These are phyloP conservation scores for Musa itinerans DNA, from an alignment of 176 grass and related monocot species.

Conservation along the genomic window DNA sequence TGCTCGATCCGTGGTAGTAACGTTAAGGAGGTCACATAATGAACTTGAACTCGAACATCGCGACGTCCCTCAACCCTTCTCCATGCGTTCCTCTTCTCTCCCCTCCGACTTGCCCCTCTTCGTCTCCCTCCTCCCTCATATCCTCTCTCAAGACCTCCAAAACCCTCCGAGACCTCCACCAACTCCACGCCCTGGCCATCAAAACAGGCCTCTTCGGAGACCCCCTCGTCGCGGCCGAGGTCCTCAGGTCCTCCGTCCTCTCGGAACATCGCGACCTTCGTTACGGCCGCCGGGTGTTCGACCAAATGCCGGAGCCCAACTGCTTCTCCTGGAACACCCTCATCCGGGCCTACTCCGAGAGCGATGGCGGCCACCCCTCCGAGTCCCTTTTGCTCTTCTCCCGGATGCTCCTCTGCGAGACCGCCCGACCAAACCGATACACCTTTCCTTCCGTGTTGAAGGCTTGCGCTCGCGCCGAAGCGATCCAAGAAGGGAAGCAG, in stretches of 20 bases:
- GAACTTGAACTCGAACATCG: conserved; percentile 5
- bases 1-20: neutral
- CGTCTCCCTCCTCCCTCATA: conserved; percentile 7
- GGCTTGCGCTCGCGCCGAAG: conserved; percentile 35
- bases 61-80: neutral
- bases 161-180: conserved; percentile 17
- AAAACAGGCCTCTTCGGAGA: conserved; percentile 21
- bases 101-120: neutral
- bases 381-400: conserved; percentile 24
- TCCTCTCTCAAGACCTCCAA: conserved; percentile 24
- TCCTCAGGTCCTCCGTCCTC: conserved; percentile 24
- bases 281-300: conserved; percentile 29
- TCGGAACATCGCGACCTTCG: conserved; percentile 16
- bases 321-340: conserved; percentile 41
- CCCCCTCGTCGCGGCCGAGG: conserved; percentile 26
- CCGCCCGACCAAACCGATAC: conserved; percentile 36
- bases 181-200: conserved; percentile 33
- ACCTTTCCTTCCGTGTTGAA: conserved; percentile 67
- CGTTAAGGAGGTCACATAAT: neutral
- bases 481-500: conserved; percentile 9
- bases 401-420: conserved; percentile 16
- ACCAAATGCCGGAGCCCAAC: conserved; percentile 32
- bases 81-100: neutral
- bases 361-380: conserved; percentile 1
- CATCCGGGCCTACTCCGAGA: conserved; percentile 31